phyloP scores from a whole-genome alignment of 495 filamentous ascomycete genomes.

The Aspergillus avenaceus region DNA sequence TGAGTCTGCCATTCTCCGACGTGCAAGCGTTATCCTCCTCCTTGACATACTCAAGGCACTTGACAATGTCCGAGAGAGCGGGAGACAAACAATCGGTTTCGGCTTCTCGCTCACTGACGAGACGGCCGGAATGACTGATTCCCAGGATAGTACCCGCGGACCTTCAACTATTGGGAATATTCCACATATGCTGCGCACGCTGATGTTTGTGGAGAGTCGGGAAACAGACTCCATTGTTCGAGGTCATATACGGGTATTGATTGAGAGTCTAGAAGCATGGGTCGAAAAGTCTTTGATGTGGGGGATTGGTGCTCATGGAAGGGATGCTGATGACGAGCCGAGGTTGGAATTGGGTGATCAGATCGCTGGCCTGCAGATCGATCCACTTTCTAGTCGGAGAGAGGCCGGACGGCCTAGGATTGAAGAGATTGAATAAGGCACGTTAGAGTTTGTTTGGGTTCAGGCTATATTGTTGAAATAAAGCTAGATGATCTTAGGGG shows the following conservation, averaged over 20 bases:
- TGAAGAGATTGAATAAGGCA: slow-evolving; percentile 49
- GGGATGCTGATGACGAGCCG: slow-evolving; percentile 18
- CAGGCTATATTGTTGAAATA: not conserved
- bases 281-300: slow-evolving; percentile 52
- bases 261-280: slow-evolving; percentile 72
- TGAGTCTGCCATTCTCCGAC: slow-evolving; percentile 68
- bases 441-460: too few relatives aligned
- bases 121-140: not conserved
- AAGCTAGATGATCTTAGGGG: not conserved
- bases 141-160: slow-evolving; percentile 1
- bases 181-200: slow-evolving; percentile 56
- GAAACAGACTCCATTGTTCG: slow-evolving; percentile 72
- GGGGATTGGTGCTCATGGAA: slow-evolving; percentile 27
- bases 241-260: slow-evolving; percentile 64
- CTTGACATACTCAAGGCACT: slow-evolving; percentile 63
- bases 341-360: slow-evolving; percentile 29
- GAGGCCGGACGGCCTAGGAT: slow-evolving; percentile 33
- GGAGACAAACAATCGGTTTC: slow-evolving; percentile 51
- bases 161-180: slow-evolving; percentile 45
- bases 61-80: slow-evolving; percentile 49
- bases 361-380: slow-evolving; percentile 36
- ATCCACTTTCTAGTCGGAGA: slow-evolving; percentile 31
- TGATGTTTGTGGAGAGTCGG: slow-evolving; percentile 61
- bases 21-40: slow-evolving; percentile 67
- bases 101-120: slow-evolving; percentile 51